Evolutionary conservation across 1,139 yeast species (phyloP).

Genomic region (Barnettozyma hawaiiensis): DNA sequence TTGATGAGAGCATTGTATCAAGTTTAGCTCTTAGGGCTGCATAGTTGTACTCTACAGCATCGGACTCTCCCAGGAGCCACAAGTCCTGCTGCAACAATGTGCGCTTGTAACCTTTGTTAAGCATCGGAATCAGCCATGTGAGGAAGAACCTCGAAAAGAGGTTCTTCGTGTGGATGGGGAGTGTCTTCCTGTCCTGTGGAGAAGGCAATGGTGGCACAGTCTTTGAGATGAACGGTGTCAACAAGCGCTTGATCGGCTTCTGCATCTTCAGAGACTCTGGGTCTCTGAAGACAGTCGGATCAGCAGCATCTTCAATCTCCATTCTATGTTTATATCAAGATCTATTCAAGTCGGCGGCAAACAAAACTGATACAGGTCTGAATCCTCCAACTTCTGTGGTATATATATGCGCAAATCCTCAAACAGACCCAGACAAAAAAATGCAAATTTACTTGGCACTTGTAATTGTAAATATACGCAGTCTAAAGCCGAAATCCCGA

Average conservation of each 20-base stretch:
- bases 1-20: constrained; percentile 23
- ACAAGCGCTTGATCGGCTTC: constrained; percentile 28
- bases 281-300: constrained; percentile 5
- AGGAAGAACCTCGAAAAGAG: constrained; percentile 36
- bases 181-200: constrained; percentile 43
- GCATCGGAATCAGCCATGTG: constrained; percentile 52
- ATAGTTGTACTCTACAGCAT: constrained; percentile 43
- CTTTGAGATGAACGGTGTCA: constrained; percentile 34
- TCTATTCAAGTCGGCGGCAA: too few species aligned
- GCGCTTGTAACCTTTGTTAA: constrained; percentile 57
- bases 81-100: constrained; percentile 61
- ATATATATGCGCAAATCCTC: too few species aligned
- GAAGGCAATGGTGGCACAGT: constrained; percentile 47
- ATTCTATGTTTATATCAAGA: too few species aligned
- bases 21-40: constrained; percentile 34
- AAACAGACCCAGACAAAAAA: too few species aligned
- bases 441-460: too few species aligned
- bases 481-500: too few species aligned
- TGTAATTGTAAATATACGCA: too few species aligned
- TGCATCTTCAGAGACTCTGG: constrained; percentile 5
- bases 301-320: constrained; percentile 3
- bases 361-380: too few species aligned
- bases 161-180: constrained; percentile 36
- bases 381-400: too few species aligned
- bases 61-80: constrained; percentile 44